Evolutionary conservation across 2,329 filamentous ascomycete genomes (phyloP), one percentile per base, ranked within the genome.

Genomic region (Endoconidiophora laricicola): DNA sequence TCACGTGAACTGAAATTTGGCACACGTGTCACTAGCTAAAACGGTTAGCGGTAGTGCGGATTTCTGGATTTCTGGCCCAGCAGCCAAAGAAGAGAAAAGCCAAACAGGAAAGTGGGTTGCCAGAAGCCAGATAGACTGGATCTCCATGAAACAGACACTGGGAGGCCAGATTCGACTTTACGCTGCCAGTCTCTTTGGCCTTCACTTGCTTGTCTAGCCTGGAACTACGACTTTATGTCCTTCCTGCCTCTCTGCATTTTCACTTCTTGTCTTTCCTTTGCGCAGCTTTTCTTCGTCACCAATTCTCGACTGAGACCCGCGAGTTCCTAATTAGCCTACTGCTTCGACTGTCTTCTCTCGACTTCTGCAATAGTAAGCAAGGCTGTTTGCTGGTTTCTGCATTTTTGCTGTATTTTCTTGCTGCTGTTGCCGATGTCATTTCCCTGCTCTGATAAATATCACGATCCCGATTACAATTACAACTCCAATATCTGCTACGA

Each of bases 111-210:
- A 44, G 38, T 16, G 20, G 18, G 38, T 16, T 40, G 37, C 44
- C 41, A 52, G 24, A 52, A 48, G 50, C 50, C 50, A 52, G 50
- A 52, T 52, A 52, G 16, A 52, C 43, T 44, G 38, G 39, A 51
- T 44, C 40, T 50, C 16, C 36, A 36, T 29, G 39, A 24, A 14
- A 41, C 40, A 43, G 38, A 36, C 37, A 33, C 40, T 7, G 41
- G 22, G 41, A 40, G 36, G 48, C 42, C 42, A 50, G 36, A 38
- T 50, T 53, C 44, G 40, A 48, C 44, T 44, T 37, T 37, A 33
- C 29, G 29, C 29, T 33, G 22, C 26, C 5, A 20, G 14, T 22
- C 37, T 14, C 12, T 20, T 16, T 23, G 38, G n/a, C 18, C 39
- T 44, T 29, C 16, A 33, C 18, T 23, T 41, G 43, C 38, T 20